A percentile compares a stretch with the other conserved stretches of the same genome.
phyloP scores from a whole-genome alignment of 2,329 filamentous ascomycete species.

The Fusarium chuoi region DNA sequence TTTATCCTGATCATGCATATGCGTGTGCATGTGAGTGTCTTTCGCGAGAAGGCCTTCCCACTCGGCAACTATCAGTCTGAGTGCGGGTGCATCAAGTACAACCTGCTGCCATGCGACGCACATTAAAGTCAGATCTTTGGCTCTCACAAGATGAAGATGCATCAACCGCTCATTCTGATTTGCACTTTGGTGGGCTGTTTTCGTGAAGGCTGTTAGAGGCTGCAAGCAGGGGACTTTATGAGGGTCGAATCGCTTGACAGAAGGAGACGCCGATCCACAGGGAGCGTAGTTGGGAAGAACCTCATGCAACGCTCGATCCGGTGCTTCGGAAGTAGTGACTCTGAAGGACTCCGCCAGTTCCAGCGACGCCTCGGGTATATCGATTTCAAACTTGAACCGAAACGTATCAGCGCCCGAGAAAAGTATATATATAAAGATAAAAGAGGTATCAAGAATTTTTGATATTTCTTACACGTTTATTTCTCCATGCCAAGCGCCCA shows the following conservation, averaged over 20 bases:
- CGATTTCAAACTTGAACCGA: background rate
- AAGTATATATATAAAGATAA: accelerated
- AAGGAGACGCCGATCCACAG: accelerated
- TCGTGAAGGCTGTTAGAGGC: background rate
- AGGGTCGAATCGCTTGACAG: background rate
- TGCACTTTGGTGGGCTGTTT: background rate
- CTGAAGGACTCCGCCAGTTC: accelerated
- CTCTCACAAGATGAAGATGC: background rate
- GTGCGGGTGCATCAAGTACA: background rate
- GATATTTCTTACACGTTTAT: background rate
- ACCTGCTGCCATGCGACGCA: background rate
- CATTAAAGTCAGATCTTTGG: background rate
- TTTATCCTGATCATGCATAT: accelerated
- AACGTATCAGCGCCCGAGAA: background rate
- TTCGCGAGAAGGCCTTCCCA: background rate
- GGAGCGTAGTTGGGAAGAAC: background rate
- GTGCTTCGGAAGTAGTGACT: background rate
- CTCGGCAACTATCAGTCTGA: background rate
- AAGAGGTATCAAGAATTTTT: background rate
- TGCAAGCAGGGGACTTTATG: background rate
- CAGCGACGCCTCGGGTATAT: background rate
- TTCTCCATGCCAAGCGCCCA: background rate
- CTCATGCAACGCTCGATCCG: background rate
- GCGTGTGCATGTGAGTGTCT: accelerated
- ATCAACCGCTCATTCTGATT: background rate